Conservation (phyloP, 495 filamentous ascomycete species). For the Penicillium bovifimosum region DNA sequence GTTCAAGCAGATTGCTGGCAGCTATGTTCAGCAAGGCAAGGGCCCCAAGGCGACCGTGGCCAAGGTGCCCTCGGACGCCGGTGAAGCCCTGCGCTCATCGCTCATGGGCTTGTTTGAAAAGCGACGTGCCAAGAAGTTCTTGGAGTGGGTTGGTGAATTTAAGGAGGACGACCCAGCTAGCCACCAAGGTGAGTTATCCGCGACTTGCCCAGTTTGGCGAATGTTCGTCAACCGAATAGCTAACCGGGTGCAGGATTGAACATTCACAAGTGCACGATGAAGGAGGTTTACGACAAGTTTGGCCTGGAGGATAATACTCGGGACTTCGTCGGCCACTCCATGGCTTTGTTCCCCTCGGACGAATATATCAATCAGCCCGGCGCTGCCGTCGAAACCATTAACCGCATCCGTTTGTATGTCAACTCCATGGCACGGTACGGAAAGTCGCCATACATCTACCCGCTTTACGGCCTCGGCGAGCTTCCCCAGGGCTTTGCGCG, state of each 20-base stretch:
- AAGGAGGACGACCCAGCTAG: slow-evolving; percentile 76
- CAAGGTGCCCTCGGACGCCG: slow-evolving; percentile 92
- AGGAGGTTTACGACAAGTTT: slow-evolving; percentile 96
- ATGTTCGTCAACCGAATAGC: neutral
- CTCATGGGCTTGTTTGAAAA: slow-evolving; percentile 98
- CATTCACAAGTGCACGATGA: slow-evolving; percentile 76
- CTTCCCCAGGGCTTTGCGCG: slow-evolving; percentile 97
- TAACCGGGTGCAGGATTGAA: slow-evolving; percentile 63
- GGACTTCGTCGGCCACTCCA: slow-evolving; percentile 96
- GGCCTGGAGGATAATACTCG: slow-evolving; percentile 85
- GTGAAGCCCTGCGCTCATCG: slow-evolving; percentile 84
- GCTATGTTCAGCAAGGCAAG: slow-evolving; percentile 87
- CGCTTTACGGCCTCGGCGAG: slow-evolving; percentile 94
- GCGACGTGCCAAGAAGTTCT: slow-evolving; percentile 89
- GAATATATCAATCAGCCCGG: slow-evolving; percentile 72
- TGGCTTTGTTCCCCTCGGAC: slow-evolving; percentile 92
- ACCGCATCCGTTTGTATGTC: slow-evolving; percentile 91
- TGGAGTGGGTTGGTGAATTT: slow-evolving; percentile 94
- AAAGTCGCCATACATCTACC: slow-evolving; percentile 99
- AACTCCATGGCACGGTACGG: slow-evolving; percentile 98
- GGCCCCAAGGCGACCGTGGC: slow-evolving; percentile 81
- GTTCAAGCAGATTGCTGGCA: slow-evolving; percentile 97
- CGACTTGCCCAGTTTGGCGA: neutral
- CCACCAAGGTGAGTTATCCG: slow-evolving; percentile 65
- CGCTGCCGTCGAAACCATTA: slow-evolving; percentile 76